phyloP scores from a whole-genome alignment of 2,329 filamentous ascomycete species.

The Phoma sp. region DNA sequence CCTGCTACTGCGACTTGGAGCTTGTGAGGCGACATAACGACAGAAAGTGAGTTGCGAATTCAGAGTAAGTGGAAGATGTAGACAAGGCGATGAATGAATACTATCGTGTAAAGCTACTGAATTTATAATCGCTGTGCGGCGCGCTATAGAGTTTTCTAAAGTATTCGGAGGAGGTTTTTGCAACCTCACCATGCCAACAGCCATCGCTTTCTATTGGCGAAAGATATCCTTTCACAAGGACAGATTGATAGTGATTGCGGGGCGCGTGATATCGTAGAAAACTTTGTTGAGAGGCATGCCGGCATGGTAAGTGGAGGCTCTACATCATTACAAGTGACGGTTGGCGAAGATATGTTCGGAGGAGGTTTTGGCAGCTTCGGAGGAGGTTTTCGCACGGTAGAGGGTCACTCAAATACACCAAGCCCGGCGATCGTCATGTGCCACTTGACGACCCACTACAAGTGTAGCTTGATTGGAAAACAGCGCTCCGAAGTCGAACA shows the following conservation, averaged over 20 bases:
- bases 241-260: background rate
- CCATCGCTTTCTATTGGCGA: constrained; percentile 5
- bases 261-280: background rate
- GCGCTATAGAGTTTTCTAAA: constrained; percentile 6
- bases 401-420: background rate
- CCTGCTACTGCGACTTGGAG: constrained; percentile 54
- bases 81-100: background rate
- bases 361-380: constrained; percentile 9
- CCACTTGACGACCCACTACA: no score
- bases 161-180: constrained; percentile 18
- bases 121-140: constrained; percentile 9
- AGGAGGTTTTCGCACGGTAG: background rate
- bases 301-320: background rate
- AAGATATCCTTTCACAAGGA: background rate
- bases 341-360: constrained; percentile 13
- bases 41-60: background rate
- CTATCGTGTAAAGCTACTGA: background rate
- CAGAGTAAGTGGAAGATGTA: background rate
- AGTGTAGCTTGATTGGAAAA: no score
- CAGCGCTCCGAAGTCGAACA: no score
- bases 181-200: background rate
- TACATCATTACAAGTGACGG: background rate
- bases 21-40: constrained; percentile 36
- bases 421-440: no score
- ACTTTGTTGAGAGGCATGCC: background rate